phyloP scores from a whole-genome alignment of 208 protist species.

The Angomonas ambiguus region DNA sequence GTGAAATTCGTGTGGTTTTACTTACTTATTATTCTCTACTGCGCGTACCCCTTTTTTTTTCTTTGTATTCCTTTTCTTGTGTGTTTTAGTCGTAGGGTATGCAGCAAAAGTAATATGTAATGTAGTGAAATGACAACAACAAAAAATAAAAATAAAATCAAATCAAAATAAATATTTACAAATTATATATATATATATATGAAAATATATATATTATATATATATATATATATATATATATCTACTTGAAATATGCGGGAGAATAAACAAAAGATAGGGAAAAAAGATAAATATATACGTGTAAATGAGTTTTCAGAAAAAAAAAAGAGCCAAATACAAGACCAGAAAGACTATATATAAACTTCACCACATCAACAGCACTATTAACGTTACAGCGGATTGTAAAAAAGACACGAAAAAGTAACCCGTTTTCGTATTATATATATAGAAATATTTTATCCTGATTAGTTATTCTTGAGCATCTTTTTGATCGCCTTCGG shows the following conservation, averaged over 20 bases:
- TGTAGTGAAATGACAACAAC: conserved; percentile 12
- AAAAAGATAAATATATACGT: conserved; percentile 1
- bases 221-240: conserved; percentile 6
- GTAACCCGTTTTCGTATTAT: not conserved
- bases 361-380: no score
- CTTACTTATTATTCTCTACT: not conserved
- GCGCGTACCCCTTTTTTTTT: not conserved
- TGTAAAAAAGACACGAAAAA: no score
- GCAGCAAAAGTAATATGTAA: not conserved
- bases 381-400: no score
- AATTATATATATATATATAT: conserved; percentile 12
- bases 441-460: not conserved
- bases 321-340: no score
- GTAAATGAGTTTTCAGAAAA: no score
- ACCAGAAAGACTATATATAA: no score
- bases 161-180: conserved; percentile 1
- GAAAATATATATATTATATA: not conserved
- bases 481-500: conserved; percentile 65
- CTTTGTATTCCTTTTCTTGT: not conserved
- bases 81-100: not conserved
- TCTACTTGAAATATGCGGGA: not conserved
- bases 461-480: conserved; percentile 41
- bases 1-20: not conserved
- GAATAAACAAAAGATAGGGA: not conserved
- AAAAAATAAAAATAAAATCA: not conserved